Conservation (phyloP, 2,329 filamentous ascomycete genomes). For the Geosmithia flava region DNA sequence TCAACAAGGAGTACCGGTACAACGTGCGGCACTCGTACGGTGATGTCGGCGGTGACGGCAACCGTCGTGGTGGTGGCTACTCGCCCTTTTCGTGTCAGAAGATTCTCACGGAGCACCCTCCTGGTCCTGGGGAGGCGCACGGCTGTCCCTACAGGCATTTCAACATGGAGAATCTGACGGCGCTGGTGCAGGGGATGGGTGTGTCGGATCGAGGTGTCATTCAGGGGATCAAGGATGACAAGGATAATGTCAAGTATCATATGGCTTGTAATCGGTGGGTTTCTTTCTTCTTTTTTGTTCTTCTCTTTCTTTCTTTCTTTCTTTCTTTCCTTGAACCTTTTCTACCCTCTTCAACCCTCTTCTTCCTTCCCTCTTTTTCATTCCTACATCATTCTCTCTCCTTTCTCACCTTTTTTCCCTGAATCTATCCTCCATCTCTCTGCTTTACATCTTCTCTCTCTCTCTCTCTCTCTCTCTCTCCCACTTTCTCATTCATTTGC, state of each 20-base stretch:
- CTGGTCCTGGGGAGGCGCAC: conserved; percentile 77
- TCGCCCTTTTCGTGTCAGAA: conserved; percentile 91
- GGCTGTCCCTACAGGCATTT: conserved; percentile 97
- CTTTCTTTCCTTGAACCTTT: background rate
- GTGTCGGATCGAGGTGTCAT: conserved; percentile 68
- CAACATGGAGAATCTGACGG: conserved; percentile 70
- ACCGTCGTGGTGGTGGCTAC: conserved; percentile 77
- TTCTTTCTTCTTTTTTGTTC: too few relatives aligned
- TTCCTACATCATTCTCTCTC: too few relatives aligned
- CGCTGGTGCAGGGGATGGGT: conserved; percentile 65
- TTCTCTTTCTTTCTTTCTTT: background rate
- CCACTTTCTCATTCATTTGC: too few relatives aligned
- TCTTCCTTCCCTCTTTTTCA: too few relatives aligned
- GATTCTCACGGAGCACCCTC: conserved; percentile 79
- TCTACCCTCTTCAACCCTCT: too few relatives aligned
- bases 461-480: too few relatives aligned
- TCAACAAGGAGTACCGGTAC: conserved; percentile 97
- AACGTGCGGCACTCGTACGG: conserved; percentile 93
- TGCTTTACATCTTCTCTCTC: too few relatives aligned
- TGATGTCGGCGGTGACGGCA: conserved; percentile 86
- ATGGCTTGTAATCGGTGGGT: conserved; percentile 83
- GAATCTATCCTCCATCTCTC: too few relatives aligned
- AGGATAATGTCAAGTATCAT: conserved; percentile 78
- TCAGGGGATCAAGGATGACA: conserved; percentile 76
- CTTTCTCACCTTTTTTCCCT: too few relatives aligned